These are phyloP conservation scores for Effrenium voratum DNA, from an alignment of 73 alveolate species.

Conservation along the genomic window DNA sequence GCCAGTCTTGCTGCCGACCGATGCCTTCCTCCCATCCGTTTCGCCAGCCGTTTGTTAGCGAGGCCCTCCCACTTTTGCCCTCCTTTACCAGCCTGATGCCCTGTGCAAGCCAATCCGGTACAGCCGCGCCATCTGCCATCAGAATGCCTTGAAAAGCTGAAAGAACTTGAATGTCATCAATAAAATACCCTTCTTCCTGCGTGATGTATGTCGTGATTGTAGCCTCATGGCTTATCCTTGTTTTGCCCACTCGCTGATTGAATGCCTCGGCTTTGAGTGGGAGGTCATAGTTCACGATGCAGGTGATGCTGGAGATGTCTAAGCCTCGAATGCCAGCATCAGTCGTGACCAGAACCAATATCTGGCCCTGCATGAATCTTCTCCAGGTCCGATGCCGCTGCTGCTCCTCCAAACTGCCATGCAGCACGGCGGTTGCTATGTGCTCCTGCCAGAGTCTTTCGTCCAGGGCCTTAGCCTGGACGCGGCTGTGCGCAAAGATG, in stretches of 20 bases:
- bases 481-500: neutral
- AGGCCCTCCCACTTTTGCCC: neutral
- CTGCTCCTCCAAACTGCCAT: neutral
- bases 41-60: neutral
- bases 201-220: neutral
- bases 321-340: conserved; percentile 18
- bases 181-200: neutral
- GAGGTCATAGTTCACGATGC: conserved; percentile 14
- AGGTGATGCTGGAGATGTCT: neutral
- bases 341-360: neutral
- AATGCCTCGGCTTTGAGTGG: neutral
- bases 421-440: neutral
- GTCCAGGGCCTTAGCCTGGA: neutral
- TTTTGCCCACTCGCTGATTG: neutral
- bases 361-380: neutral
- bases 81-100: neutral
- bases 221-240: neutral
- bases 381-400: neutral
- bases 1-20: neutral
- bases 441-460: neutral
- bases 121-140: neutral
- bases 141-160: neutral
- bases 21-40: neutral
- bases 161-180: neutral
- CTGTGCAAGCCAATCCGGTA: conserved; percentile 9